Evolutionary conservation across 202 grass and related monocot species (phyloP), one percentile per base, ranked within the genome.

Genomic region (Alloteropsis angusta): DNA sequence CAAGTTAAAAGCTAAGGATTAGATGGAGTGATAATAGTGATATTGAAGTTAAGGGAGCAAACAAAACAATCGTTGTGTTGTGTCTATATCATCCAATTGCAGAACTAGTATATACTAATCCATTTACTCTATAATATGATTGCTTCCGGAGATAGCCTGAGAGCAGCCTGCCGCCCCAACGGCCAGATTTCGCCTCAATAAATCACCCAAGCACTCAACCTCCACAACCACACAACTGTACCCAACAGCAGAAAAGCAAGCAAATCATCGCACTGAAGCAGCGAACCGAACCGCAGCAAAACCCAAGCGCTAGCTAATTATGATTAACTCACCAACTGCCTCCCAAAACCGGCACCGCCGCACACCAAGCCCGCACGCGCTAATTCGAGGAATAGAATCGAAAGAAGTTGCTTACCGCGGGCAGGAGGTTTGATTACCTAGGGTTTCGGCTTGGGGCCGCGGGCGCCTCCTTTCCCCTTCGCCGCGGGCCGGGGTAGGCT

Each of bases 361-460:
- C 4, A 2, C 56, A 61, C 37, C 14, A 44, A 18, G 67, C 83
- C 8, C 52, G 30, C 4, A 0, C 22, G 53, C 8, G 52, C 23
- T 5, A 7, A 59, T 48, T n/a, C 5, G 37, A 46, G 14, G 13
- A 2, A 34, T 35, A 21, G 35, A 54, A 38, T 41, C 22, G 70
- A 45, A 28, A 6, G 42, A 22, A 5, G 1, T 23, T 4, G 12
- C 46, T 28, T 6, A 15, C 36, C 32, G 16, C 36, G 17, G 53
- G 65, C 39, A n/a, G 22, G 5, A 60, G 54, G 21, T 66, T 60
- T 34, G 14, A 46, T 84, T 22, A 86, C 84, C 77, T 76, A 28
- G 71, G 60, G 42, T 68, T 52, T 17, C 50, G 10, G 9, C 15
- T 65, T 28, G 30, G 71, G 48, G 62, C 22, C 16, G 68, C 60